A percentile compares a stretch with the other conserved stretches of the same genome.
Evolutionary conservation across 495 filamentous ascomycete genomes (phyloP).

Genomic region (Cercophora scortea): DNA sequence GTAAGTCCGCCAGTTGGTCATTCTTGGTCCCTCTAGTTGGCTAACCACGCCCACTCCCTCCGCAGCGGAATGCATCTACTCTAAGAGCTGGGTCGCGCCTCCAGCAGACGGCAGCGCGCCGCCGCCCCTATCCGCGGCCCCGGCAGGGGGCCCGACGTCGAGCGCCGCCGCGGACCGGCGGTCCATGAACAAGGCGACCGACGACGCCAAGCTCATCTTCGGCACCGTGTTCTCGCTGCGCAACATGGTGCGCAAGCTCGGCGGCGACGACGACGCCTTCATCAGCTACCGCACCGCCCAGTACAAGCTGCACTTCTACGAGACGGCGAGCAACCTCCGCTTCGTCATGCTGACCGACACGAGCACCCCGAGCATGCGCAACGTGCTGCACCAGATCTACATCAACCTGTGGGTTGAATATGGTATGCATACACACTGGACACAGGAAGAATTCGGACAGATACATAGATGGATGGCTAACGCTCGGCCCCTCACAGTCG

Average conservation of each 20-base stretch:
- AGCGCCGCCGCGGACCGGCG: conserved; percentile 7
- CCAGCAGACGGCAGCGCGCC: conserved; percentile 21
- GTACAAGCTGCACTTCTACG: conserved; percentile 98
- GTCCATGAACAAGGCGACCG: conserved; percentile 45
- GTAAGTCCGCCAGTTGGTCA: conserved; percentile 40
- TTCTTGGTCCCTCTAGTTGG: not conserved
- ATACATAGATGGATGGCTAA: not conserved
- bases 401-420: conserved; percentile 97
- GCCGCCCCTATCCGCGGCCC: no score
- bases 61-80: conserved; percentile 92
- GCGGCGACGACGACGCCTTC: conserved; percentile 87
- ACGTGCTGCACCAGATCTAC: conserved; percentile 95
- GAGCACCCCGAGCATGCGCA: conserved; percentile 79
- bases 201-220: conserved; percentile 96
- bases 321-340: conserved; percentile 89
- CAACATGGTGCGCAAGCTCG: conserved; percentile 94
- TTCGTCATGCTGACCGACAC: conserved; percentile 96
- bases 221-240: conserved; percentile 91
- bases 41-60: conserved; percentile 6
- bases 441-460: not conserved
- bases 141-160: conserved; percentile 1
- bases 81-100: conserved; percentile 47
- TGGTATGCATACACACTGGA: conserved; percentile 41
- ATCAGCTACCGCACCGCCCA: conserved; percentile 82
- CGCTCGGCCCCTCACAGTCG: conserved; percentile 45